A percentile compares a stretch with the other conserved stretches of the same genome.
Conservation (phyloP, 2,329 filamentous ascomycete genomes). For the Chrysoporthe puriensis region DNA sequence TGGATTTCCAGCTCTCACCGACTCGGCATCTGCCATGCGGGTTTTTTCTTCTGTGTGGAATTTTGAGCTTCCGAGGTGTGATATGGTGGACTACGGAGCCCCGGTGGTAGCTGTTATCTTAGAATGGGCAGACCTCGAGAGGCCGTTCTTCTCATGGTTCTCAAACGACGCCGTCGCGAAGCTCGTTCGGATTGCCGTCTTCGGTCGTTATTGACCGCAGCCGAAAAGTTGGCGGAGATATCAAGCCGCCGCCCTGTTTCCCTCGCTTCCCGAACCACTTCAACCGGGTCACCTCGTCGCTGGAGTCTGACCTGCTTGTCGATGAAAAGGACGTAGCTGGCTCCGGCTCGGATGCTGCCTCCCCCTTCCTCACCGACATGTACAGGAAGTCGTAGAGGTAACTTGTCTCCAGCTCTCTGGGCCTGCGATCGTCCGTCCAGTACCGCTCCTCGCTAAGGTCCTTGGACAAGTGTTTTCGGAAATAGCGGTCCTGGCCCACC, state of each 20-base stretch:
- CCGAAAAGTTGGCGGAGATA: constrained; percentile 21
- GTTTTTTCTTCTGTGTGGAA: too few species aligned
- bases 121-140: neutral
- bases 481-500: constrained; percentile 51
- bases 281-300: constrained; percentile 8
- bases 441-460: constrained; percentile 53
- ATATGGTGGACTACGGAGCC: too few species aligned
- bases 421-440: constrained; percentile 50
- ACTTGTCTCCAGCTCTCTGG: constrained; percentile 46
- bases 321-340: neutral
- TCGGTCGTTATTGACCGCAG: constrained; percentile 25
- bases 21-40: too few species aligned
- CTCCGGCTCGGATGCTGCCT: constrained; percentile 7
- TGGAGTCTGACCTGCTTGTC: constrained; percentile 8
- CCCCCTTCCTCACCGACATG: constrained; percentile 38
- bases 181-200: neutral
- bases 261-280: constrained; percentile 15
- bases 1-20: too few species aligned
- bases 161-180: neutral
- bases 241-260: constrained; percentile 12
- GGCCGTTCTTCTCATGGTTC: neutral
- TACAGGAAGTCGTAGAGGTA: constrained; percentile 51
- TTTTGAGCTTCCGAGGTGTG: too few species aligned
- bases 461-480: constrained; percentile 48
- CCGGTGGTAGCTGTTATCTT: too few species aligned